Conservation (phyloP, 2,329 filamentous ascomycete genomes). For the Sclerotinia trifoliorum region DNA sequence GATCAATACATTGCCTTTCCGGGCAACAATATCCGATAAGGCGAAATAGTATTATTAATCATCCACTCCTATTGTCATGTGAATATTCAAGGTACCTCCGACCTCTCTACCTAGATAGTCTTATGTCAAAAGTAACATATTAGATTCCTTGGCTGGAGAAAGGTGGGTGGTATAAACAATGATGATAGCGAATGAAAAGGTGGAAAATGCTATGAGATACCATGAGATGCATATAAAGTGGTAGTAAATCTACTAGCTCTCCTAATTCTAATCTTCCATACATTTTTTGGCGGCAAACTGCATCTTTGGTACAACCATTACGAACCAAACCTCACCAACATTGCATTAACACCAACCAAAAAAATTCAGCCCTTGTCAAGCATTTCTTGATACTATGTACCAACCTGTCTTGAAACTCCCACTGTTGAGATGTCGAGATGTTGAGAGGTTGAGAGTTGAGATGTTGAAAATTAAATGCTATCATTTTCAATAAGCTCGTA, state of each 20-base stretch:
- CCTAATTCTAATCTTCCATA: background rate
- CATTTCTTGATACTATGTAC: slow-evolving; percentile 5
- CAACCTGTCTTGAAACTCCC: background rate
- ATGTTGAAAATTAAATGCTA: background rate
- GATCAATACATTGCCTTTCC: background rate
- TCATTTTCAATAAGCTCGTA: background rate
- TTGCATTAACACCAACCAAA: slow-evolving; percentile 1
- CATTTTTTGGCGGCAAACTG: background rate
- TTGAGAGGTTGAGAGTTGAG: background rate
- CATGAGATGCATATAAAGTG: background rate
- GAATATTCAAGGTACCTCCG: background rate
- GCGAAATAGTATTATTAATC: no score
- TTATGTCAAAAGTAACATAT: background rate
- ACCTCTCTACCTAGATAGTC: no score
- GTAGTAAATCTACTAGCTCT: background rate
- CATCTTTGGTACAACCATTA: background rate
- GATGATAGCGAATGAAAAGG: background rate
- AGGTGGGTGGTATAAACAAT: background rate
- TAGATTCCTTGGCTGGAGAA: background rate
- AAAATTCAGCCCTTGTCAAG: background rate
- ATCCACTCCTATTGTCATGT: background rate
- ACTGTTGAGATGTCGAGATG: background rate
- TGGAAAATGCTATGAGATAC: background rate
- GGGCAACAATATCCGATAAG: background rate
- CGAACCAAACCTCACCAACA: background rate